Conservation (phyloP, 352 stramenopile species). For the Phytophthora sansomeana region DNA sequence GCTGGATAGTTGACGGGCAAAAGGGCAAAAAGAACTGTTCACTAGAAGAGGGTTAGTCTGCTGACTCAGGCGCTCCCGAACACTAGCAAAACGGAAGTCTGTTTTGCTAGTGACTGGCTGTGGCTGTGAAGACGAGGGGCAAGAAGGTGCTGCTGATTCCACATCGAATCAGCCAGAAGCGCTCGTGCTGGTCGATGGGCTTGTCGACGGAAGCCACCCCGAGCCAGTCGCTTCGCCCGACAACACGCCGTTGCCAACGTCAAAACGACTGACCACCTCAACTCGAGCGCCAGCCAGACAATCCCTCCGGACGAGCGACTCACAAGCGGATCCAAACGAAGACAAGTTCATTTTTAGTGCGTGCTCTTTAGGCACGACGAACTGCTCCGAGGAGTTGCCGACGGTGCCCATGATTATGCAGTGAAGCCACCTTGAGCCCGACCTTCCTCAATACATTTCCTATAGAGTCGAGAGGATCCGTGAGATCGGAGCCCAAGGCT, state of each 20-base stretch:
- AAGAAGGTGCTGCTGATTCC: neutral
- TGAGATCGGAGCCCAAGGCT: slow-evolving; percentile 10
- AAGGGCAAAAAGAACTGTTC: neutral
- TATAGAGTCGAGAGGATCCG: neutral
- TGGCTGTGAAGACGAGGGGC: neutral
- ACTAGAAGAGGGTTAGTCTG: neutral
- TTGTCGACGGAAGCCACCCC: neutral
- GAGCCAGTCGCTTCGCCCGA: slow-evolving; percentile 17
- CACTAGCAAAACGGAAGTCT: neutral
- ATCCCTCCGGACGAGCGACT: slow-evolving; percentile 4
- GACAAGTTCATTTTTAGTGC: neutral
- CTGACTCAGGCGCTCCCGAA: slow-evolving; percentile 2
- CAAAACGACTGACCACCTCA: slow-evolving; percentile 28
- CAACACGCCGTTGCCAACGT: too few species aligned
- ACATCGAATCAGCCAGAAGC: slow-evolving; percentile 15
- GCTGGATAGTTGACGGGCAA: slow-evolving; percentile 4
- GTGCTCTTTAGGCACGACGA: neutral
- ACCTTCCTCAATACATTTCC: neutral
- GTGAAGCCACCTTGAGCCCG: slow-evolving; percentile 8
- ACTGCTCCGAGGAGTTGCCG: neutral
- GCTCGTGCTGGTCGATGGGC: neutral
- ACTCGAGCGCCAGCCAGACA: slow-evolving; percentile 1
- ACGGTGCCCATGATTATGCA: neutral
- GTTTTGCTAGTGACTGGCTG: neutral
- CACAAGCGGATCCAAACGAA: slow-evolving; percentile 3